Percentiles rank a stretch among this genome's conserved stretches.
Conservation (phyloP, 176 grass and related monocot species). For the Stipa capillata region DNA sequence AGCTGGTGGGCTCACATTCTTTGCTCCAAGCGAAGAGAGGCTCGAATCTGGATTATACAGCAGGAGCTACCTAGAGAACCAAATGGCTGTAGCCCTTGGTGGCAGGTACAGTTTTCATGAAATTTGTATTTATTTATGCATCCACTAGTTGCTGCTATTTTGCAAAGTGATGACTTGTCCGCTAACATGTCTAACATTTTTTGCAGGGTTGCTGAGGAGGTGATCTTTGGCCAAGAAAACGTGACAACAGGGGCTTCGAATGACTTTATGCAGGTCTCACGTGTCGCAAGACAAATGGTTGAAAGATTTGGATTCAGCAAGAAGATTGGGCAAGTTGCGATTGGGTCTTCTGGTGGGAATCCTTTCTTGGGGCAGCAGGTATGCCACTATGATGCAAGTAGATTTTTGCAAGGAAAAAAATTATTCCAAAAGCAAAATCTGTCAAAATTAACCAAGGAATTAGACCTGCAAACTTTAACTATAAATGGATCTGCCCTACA, state of each 20-base stretch:
- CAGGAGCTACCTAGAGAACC: constrained; percentile 97
- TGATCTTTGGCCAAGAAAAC: constrained; percentile 90
- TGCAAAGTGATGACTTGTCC: neutral
- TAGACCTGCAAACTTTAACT: neutral
- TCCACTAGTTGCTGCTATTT: neutral
- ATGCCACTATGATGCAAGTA: neutral
- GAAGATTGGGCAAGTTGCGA: constrained; percentile 88
- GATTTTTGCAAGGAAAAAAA: neutral
- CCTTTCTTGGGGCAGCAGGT: constrained; percentile 99
- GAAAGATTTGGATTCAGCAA: constrained; percentile 99
- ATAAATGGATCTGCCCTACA: neutral
- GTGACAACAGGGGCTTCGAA: constrained; percentile 96
- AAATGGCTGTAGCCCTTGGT: constrained; percentile 99
- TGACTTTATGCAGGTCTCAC: constrained; percentile 95
- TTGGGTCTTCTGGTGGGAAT: constrained; percentile 88
- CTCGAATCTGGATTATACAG: constrained; percentile 91
- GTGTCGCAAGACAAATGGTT: constrained; percentile 97
- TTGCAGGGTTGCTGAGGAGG: constrained; percentile 96
- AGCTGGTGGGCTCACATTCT: constrained; percentile 94
- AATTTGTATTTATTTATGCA: neutral
- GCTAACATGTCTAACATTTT: neutral
- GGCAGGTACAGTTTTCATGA: constrained; percentile 45
- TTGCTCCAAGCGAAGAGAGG: constrained; percentile 91
- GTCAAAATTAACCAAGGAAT: neutral
- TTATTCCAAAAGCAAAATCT: neutral